These are phyloP conservation scores for Calycina herbarum DNA, from an alignment of 2,329 filamentous ascomycete genomes.

Conservation along the genomic window DNA sequence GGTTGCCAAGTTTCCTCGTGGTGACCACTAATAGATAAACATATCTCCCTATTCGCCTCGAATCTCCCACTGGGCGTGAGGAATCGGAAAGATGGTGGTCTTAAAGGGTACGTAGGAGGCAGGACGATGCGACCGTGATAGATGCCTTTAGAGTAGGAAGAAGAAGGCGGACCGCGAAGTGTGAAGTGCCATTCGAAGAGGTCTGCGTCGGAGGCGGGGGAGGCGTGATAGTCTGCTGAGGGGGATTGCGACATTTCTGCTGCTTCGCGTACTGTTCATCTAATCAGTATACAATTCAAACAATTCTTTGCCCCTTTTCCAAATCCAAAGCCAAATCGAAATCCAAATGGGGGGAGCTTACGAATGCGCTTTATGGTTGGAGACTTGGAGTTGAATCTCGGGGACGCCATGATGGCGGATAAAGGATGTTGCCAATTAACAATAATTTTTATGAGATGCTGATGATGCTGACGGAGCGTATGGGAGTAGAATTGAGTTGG, in stretches of 20 bases:
- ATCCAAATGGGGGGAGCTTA: constrained; percentile 42
- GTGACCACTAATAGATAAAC: constrained; percentile 87
- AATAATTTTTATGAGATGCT: too few species aligned
- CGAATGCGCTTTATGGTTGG: constrained; percentile 83
- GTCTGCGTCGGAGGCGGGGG: constrained; percentile 77
- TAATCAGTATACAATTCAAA: neutral
- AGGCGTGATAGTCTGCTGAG: constrained; percentile 81
- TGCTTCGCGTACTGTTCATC: constrained; percentile 75
- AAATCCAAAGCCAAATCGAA: neutral
- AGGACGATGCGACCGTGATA: constrained; percentile 96
- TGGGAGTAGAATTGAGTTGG: too few species aligned
- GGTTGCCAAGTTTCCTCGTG: constrained; percentile 99
- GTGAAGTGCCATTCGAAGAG: constrained; percentile 99
- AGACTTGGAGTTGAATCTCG: constrained; percentile 67
- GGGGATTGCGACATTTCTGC: constrained; percentile 78
- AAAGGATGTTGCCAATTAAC: too few species aligned
- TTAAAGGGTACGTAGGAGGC: constrained; percentile 84
- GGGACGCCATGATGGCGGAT: constrained; percentile 26
- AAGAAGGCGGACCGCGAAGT: constrained; percentile 83
- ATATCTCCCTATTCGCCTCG: constrained; percentile 96
- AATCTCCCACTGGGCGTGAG: constrained; percentile 89
- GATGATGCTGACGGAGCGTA: too few species aligned
- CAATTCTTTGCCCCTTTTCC: neutral
- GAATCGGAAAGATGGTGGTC: constrained; percentile 94
- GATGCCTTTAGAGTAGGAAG: constrained; percentile 59